Percentiles rank a stretch among this genome's conserved stretches.
phyloP scores from a whole-genome alignment of 148 eudicot species.

The Pharnaceum exiguum region DNA sequence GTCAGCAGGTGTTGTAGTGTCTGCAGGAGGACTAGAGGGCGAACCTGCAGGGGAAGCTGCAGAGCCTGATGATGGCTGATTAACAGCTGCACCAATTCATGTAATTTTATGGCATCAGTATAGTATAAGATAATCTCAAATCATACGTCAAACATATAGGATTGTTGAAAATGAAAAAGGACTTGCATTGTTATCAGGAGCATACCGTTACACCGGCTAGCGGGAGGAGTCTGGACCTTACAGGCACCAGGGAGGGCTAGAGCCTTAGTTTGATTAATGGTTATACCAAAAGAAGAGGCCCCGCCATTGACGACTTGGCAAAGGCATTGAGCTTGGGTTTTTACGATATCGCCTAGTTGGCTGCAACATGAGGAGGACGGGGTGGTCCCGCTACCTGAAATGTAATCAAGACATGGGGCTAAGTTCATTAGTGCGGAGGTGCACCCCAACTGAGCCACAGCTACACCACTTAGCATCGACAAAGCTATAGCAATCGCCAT shows the following conservation, averaged over 20 bases:
- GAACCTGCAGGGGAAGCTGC: conserved; percentile 16
- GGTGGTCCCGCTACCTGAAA: conserved; percentile 17
- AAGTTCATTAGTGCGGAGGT: conserved; percentile 12
- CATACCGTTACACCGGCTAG: conserved; percentile 32
- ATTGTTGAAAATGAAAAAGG: background rate
- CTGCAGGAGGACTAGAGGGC: conserved; percentile 23
- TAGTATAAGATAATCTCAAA: too few relatives aligned
- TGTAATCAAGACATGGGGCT: conserved; percentile 30
- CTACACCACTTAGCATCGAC: conserved; percentile 12
- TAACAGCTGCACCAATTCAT: conserved; percentile 13
- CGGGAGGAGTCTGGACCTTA: conserved; percentile 33
- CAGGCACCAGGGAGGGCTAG: conserved; percentile 30
- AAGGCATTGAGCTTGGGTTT: conserved; percentile 29
- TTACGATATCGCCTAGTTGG: conserved; percentile 21
- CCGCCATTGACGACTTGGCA: conserved; percentile 27
- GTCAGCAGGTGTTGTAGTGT: conserved; percentile 23
- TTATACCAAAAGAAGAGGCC: conserved; percentile 18
- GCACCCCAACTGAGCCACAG: conserved; percentile 30
- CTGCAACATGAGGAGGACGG: conserved; percentile 26
- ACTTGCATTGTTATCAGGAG: background rate
- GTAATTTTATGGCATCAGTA: too few relatives aligned
- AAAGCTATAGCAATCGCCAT: background rate
- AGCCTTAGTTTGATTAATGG: conserved; percentile 29
- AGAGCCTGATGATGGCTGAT: conserved; percentile 15
- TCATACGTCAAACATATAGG: too few relatives aligned